phyloP scores from a whole-genome alignment of 73 alveolate species.

The Paramecium caudatum region DNA sequence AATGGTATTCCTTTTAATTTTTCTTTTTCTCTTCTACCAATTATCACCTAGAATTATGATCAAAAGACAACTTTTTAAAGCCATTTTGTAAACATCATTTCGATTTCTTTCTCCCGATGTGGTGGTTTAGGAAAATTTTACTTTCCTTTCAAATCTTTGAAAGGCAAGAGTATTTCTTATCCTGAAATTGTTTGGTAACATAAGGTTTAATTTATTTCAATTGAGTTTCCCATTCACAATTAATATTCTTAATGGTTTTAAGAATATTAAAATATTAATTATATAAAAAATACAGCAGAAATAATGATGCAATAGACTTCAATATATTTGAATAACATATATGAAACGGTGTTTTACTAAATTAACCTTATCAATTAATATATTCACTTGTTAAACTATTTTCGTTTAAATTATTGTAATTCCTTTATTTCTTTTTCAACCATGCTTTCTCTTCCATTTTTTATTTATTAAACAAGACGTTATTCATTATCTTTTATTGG shows the following conservation, averaged over 20 bases:
- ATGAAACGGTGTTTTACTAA: too few relatives aligned
- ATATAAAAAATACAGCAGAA: too few relatives aligned
- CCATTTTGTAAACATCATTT: constrained; percentile 29
- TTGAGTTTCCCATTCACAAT: constrained; percentile 55
- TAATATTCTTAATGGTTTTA: too few relatives aligned
- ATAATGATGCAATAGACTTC: too few relatives aligned
- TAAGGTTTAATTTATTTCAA: constrained; percentile 1
- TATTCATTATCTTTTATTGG: not conserved
- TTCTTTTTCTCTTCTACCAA: constrained; percentile 35
- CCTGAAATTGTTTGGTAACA: constrained; percentile 1
- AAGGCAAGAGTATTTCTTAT: not conserved
- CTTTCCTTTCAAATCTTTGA: constrained; percentile 28
- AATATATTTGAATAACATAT: too few relatives aligned
- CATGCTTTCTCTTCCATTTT: not conserved
- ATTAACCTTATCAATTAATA: too few relatives aligned
- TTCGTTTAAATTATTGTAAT: not conserved
- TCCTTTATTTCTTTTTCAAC: constrained; percentile 29
- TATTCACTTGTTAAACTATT: too few relatives aligned
- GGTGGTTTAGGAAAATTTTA: constrained; percentile 54
- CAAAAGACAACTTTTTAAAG: not conserved
- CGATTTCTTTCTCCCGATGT: constrained; percentile 30
- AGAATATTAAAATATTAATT: too few relatives aligned
- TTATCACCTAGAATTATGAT: not conserved
- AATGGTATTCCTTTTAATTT: constrained; percentile 9
- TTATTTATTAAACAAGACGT: too few relatives aligned